Evolutionary conservation across 106 monocot species (phyloP).

Genomic region (Dendrobium chrysotoxum): DNA sequence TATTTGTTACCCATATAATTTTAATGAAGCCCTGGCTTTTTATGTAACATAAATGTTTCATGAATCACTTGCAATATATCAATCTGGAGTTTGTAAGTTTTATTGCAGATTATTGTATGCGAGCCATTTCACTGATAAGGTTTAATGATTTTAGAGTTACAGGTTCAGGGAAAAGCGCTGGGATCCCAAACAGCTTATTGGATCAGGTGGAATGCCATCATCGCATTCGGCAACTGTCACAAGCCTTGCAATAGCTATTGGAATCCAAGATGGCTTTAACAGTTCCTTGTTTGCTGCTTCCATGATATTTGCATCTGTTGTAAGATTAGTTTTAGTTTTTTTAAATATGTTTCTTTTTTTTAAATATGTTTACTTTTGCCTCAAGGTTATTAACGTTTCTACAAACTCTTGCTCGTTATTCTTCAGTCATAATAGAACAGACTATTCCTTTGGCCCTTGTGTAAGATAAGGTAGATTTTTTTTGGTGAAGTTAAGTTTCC

Average conservation of each 20-base stretch:
- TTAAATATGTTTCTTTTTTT: neutral
- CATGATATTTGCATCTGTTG: conserved; percentile 65
- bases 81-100: neutral
- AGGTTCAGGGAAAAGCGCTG: conserved; percentile 89
- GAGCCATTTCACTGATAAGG: neutral
- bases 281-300: conserved; percentile 69
- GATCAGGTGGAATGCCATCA: conserved; percentile 96
- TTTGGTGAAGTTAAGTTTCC: neutral
- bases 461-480: neutral
- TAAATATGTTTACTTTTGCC: neutral
- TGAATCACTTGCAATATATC: neutral
- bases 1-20: neutral
- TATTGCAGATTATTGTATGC: neutral
- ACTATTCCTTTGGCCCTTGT: neutral
- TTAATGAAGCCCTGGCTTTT: neutral
- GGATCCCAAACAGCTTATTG: conserved; percentile 82
- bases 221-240: conserved; percentile 87
- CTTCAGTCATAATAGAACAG: neutral
- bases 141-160: conserved; percentile 22
- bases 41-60: neutral
- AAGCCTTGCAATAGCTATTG: conserved; percentile 72
- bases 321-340: no score
- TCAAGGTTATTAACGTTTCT: neutral
- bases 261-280: conserved; percentile 76
- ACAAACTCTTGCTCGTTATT: neutral